Percentiles rank a stretch among this genome's conserved stretches.
These are phyloP conservation scores for Jaapia argillacea DNA, from an alignment of 768 basidiomycete genomes.

Conservation along the genomic window DNA sequence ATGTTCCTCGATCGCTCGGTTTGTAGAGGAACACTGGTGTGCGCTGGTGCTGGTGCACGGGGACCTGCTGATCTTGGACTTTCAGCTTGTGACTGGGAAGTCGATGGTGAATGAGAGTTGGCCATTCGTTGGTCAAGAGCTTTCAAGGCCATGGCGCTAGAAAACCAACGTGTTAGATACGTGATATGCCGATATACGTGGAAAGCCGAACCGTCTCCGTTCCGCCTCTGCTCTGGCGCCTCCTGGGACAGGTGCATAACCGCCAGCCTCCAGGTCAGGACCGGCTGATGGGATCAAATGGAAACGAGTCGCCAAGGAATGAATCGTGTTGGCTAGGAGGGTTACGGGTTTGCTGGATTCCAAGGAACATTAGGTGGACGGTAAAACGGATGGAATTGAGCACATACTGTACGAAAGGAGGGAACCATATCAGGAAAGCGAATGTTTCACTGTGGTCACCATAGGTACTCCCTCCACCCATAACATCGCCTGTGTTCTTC, in stretches of 20 bases:
- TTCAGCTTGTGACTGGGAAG: neutral
- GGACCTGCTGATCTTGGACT: no score
- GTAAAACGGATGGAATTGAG: neutral
- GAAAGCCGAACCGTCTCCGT: slow-evolving; percentile 65
- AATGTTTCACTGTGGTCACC: slow-evolving; percentile 97
- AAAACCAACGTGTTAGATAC: neutral
- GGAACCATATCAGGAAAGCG: slow-evolving; percentile 93
- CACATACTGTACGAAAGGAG: slow-evolving; percentile 81
- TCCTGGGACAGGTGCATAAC: slow-evolving; percentile 70
- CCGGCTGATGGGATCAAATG: slow-evolving; percentile 61
- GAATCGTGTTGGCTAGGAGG: slow-evolving; percentile 54
- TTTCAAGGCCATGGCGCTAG: slow-evolving; percentile 89
- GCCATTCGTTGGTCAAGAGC: slow-evolving; percentile 92
- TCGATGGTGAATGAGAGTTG: slow-evolving; percentile 25
- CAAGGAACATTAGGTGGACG: slow-evolving; percentile 17
- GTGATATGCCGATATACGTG: neutral
- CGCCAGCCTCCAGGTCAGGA: slow-evolving; percentile 62
- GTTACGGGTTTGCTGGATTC: slow-evolving; percentile 71
- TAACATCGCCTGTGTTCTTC: slow-evolving; percentile 57
- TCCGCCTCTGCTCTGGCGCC: slow-evolving; percentile 95
- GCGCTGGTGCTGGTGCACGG: no score
- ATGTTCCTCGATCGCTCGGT: no score
- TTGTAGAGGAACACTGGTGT: no score
- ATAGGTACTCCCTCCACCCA: slow-evolving; percentile 58
- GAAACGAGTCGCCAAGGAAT: slow-evolving; percentile 56